Evolutionary conservation across 345 rosid genomes (phyloP).

Genomic region (Erucastrum elatum): DNA sequence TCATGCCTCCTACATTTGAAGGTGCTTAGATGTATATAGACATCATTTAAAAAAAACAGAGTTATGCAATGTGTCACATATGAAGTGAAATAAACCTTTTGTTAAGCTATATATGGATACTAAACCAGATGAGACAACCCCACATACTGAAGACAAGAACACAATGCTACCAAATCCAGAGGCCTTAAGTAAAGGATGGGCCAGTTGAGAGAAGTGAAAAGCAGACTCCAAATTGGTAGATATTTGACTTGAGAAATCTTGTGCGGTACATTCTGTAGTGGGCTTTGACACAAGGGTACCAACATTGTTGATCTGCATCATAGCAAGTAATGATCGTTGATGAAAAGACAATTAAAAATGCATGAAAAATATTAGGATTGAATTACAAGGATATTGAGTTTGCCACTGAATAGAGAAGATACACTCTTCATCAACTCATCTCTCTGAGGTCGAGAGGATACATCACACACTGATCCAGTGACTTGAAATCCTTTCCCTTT

Average conservation of each 20-base stretch:
- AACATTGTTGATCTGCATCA: neutral
- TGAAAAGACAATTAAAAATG: too few relatives aligned
- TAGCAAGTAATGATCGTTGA: too few relatives aligned
- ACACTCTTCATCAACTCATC: neutral
- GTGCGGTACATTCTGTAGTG: neutral
- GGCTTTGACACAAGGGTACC: neutral
- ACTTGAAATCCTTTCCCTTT: neutral
- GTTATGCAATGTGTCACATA: neutral
- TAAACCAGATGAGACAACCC: neutral
- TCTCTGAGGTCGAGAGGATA: neutral
- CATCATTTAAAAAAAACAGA: neutral
- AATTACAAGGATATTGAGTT: neutral
- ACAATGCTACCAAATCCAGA: neutral
- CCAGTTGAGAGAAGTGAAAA: conserved; percentile 10
- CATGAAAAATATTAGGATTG: neutral
- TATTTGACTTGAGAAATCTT: conserved; percentile 4
- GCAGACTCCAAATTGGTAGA: conserved; percentile 21
- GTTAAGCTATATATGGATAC: neutral
- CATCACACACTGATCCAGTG: neutral
- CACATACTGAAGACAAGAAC: neutral
- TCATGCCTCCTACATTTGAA: neutral
- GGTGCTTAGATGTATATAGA: neutral
- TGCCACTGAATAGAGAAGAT: neutral
- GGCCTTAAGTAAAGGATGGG: conserved; percentile 19
- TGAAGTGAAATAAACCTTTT: neutral